Conservation (phyloP, 1,284 basidiomycete genomes). For the Ustilago sp. region DNA sequence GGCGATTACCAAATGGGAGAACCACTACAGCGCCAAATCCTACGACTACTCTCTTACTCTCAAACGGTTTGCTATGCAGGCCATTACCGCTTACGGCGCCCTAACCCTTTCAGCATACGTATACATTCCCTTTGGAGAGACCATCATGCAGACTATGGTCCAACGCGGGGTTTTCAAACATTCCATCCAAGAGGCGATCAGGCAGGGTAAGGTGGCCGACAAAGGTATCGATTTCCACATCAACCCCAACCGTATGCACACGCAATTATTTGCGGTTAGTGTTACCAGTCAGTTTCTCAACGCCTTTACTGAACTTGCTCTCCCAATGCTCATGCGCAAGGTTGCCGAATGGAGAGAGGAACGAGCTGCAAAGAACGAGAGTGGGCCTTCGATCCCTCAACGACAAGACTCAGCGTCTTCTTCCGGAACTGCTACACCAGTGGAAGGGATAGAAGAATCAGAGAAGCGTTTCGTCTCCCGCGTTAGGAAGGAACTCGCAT, state of each 20-base stretch:
- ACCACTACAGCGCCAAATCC: slow-evolving; percentile 76
- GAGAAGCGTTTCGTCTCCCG: slow-evolving; percentile 81
- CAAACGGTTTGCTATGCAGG: slow-evolving; percentile 90
- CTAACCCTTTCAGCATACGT: slow-evolving; percentile 65
- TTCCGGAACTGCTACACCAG: slow-evolving; percentile 24
- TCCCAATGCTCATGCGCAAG: slow-evolving; percentile 75
- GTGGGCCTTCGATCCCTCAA: not conserved
- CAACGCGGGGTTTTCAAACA: slow-evolving; percentile 58
- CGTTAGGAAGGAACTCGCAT: slow-evolving; percentile 80
- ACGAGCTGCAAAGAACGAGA: slow-evolving; percentile 18
- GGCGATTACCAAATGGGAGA: slow-evolving; percentile 85
- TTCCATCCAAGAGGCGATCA: slow-evolving; percentile 50
- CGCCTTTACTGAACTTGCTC: slow-evolving; percentile 83
- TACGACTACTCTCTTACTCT: slow-evolving; percentile 84
- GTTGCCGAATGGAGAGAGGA: slow-evolving; percentile 50
- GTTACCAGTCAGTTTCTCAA: slow-evolving; percentile 91
- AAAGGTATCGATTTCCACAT: slow-evolving; percentile 66
- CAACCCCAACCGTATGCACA: slow-evolving; percentile 78
- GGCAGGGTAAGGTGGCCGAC: slow-evolving; percentile 49
- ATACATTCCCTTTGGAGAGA: slow-evolving; percentile 69
- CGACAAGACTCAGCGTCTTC: slow-evolving; percentile 19
- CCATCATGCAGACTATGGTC: slow-evolving; percentile 62
- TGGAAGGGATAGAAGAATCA: slow-evolving; percentile 65
- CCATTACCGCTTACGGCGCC: slow-evolving; percentile 83
- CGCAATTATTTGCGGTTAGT: slow-evolving; percentile 93